These are phyloP conservation scores for Vaccinium vitisidaea DNA, from an alignment of 148 eudicot species.

Conservation along the genomic window DNA sequence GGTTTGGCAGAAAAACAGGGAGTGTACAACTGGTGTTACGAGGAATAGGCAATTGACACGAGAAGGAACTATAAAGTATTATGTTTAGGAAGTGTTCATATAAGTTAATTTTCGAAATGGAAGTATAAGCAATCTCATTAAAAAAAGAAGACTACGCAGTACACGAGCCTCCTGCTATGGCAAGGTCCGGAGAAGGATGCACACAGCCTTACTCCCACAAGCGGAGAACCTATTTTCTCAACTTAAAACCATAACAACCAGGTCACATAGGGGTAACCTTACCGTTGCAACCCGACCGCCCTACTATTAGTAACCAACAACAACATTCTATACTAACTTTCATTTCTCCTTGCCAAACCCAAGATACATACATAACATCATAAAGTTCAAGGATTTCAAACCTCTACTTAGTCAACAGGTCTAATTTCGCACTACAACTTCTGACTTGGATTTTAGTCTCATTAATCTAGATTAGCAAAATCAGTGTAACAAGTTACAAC, in stretches of 20 bases:
- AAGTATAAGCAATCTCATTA: background rate
- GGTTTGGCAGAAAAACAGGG: background rate
- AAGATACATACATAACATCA: background rate
- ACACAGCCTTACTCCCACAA: background rate
- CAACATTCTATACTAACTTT: background rate
- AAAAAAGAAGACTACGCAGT: background rate
- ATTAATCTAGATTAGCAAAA: background rate
- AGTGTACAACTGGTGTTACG: background rate
- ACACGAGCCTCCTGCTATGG: background rate
- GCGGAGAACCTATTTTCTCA: background rate
- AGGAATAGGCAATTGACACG: background rate
- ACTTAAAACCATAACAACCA: background rate
- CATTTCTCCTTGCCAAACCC: background rate
- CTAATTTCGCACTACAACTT: background rate
- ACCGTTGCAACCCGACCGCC: background rate
- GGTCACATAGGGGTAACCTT: background rate
- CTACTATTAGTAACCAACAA: background rate
- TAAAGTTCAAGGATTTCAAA: background rate
- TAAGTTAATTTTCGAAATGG: background rate
- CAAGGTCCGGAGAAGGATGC: background rate
- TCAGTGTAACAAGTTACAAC: background rate
- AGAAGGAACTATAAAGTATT: background rate
- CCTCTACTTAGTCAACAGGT: background rate
- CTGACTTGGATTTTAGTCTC: background rate
- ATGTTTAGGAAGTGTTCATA: background rate